phyloP scores from a whole-genome alignment of 129 eudicot species.

The Cynara cardunculus region DNA sequence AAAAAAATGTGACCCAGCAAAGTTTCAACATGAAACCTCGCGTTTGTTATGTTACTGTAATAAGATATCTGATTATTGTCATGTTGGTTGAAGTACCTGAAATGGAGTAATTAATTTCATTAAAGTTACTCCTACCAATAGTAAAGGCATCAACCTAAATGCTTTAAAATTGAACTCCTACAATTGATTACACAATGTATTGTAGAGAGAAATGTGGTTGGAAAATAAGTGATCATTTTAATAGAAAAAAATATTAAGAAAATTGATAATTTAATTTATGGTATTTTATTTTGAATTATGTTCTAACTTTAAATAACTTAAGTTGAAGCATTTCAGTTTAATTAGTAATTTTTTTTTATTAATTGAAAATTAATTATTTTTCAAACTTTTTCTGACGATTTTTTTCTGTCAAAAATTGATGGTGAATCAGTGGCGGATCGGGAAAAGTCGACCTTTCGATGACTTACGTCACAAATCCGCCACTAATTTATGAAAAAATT shows the following conservation, averaged over 20 bases:
- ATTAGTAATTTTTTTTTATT: too few relatives aligned
- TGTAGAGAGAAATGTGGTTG: neutral
- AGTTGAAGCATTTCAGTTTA: neutral
- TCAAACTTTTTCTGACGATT: too few relatives aligned
- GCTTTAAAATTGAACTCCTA: neutral
- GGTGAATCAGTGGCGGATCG: too few relatives aligned
- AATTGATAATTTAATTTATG: too few relatives aligned
- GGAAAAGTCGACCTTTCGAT: too few relatives aligned
- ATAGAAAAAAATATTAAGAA: too few relatives aligned
- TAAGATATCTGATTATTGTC: neutral
- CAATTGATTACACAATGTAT: neutral
- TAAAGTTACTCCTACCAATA: neutral
- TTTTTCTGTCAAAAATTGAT: too few relatives aligned
- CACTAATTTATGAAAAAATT: too few relatives aligned
- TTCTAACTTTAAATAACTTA: too few relatives aligned
- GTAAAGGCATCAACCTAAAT: neutral
- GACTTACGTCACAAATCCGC: too few relatives aligned
- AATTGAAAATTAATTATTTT: neutral
- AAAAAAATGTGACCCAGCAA: neutral
- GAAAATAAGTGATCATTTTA: neutral
- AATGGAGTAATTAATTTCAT: neutral
- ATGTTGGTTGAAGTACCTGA: neutral
- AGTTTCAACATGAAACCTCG: neutral
- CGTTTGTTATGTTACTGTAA: neutral
- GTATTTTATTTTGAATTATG: too few relatives aligned